Base-by-base conservation (phyloP, 2,329 filamentous ascomycete species). In the Paecilomyces variotii region DNA sequence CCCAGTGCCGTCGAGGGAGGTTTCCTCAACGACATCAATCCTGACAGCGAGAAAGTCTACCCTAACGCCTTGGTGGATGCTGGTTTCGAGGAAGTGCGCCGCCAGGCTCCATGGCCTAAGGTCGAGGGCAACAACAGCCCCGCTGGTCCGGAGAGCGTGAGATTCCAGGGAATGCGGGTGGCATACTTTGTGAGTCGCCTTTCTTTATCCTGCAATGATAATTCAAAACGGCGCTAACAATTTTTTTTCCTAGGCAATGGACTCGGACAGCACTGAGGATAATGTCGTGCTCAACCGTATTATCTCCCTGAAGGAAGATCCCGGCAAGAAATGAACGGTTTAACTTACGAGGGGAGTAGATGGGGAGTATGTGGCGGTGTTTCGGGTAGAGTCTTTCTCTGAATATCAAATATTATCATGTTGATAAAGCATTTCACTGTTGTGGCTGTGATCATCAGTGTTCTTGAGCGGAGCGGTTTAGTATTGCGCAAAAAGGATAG, bases 91-190 rank as follows among this genome's bases (percentile, higher is more conserved):
- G 89, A 96, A 68, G 84, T 97, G 30, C 83, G 79, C 64, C 75
- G 78, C 51, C 79, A 86, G 28, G 90, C 89, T 3, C 91, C 90
- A 4, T 95, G 91, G 91, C 90, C 91, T 1, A 87, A 89, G 72
- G 84, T 87, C 52, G 87, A 85, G 4, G 89, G 88, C 10, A 35
- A n/a, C 24, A 34, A 53, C 45, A 50, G 62, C 61, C 7, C 61
- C 19, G 39, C 64, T 10, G 88, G 87, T 0, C 84, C 84, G 26
- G 89, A 90, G 75, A 88, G 82, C 57, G 87, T 97, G 5, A 82
- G 93, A 54, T 97, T 97, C 82, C 93, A 97, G 80, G 93, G 86
- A 2, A 86, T 96, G 81, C 83, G 93, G 27, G 89, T 93, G 52
- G 93, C 88, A 9, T 96, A 95, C 72, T 94, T 94, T 86, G 86